phyloP scores from a whole-genome alignment of 1,284 basidiomycete genomes.

The Pseudozyma sp. region DNA sequence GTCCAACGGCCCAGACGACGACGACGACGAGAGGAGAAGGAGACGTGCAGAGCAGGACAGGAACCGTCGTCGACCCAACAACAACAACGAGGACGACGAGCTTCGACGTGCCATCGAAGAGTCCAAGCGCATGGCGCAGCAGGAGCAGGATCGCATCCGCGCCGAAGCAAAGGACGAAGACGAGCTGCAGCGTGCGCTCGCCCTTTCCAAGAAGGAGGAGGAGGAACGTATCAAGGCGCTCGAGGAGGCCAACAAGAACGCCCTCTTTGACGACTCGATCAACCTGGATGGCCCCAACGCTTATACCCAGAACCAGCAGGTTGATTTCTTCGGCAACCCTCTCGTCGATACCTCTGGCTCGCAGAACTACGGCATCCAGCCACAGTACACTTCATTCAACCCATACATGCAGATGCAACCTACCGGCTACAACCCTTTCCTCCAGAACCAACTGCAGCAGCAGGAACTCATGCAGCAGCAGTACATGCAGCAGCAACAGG shows the following conservation, averaged over 20 bases:
- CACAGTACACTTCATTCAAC: slow-evolving; percentile 73
- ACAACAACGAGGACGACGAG: slow-evolving; percentile 72
- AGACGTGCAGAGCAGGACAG: slow-evolving; percentile 45
- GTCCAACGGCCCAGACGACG: slow-evolving; percentile 72
- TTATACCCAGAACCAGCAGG: slow-evolving; percentile 62
- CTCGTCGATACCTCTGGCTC: slow-evolving; percentile 53
- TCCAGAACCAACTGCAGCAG: slow-evolving; percentile 74
- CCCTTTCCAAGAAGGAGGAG: slow-evolving; percentile 84
- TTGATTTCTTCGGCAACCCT: slow-evolving; percentile 62
- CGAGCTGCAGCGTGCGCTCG: slow-evolving; percentile 82
- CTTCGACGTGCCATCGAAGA: slow-evolving; percentile 71
- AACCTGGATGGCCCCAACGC: slow-evolving; percentile 61
- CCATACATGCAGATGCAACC: slow-evolving; percentile 71
- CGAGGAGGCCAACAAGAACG: slow-evolving; percentile 79
- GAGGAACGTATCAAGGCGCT: slow-evolving; percentile 70
- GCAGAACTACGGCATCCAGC: slow-evolving; percentile 68
- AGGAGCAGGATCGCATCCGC: slow-evolving; percentile 62
- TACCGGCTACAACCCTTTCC: slow-evolving; percentile 61
- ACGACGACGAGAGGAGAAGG: slow-evolving; percentile 75
- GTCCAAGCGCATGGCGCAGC: slow-evolving; percentile 69
- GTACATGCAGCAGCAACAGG: slow-evolving; percentile 62
- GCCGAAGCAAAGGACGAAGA: slow-evolving; percentile 73
- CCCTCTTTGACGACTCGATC: slow-evolving; percentile 80
- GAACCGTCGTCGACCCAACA: slow-evolving; percentile 35
- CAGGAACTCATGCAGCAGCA: slow-evolving; percentile 76